Base-by-base conservation (phyloP, 495 filamentous ascomycete genomes). In the Trypethelium eluteriae region DNA sequence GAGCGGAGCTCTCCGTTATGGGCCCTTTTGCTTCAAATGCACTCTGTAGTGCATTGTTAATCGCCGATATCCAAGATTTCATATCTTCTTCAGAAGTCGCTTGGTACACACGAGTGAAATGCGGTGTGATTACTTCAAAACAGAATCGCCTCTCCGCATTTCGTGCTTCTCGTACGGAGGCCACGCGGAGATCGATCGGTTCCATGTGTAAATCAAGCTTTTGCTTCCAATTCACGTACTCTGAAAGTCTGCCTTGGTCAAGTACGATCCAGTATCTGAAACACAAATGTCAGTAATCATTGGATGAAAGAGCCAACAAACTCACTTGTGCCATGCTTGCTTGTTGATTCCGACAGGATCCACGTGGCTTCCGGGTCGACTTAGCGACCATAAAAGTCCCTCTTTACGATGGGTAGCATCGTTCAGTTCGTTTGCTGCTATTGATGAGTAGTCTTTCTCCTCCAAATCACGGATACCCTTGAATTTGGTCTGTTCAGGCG, bases 141-240 rank as follows among this genome's bases (percentile, higher is more conserved):
- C 93, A 97, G 78, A 99, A 99, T 16, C 95, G 86, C 50, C 94
- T 85, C 70, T 99, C 95, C 4, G 92, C 89, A 77, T 93, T 93
- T 62, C 95, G 86, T 62, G 94, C 92, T 76, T 98, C 93, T 39
- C 94, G 87, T 10, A 99, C 95, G 4, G 95, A 98, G 25, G 95
- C 94, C 84, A 98, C 92, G 38, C 93, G 89, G 49, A 99, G 81
- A 76, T 99, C 95, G 68, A 99, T 99, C 2, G 94, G 94, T 7
- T 99, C 94, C 86, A 96, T 98, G 74, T 99, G 94, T 41, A 97
- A 81, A 75, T 97, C 95, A 59, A 98, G 83, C 76, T 88, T 90
- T 74, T 98, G 90, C 77, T 99, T 99, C 94, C 94, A 99, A 76
- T 99, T 98, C 73, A 92, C 95, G 76, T 99, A 98, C 72, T 99